These are phyloP conservation scores for Leishmania mexicana DNA, from an alignment of 208 protist genomes.

Conservation along the genomic window DNA sequence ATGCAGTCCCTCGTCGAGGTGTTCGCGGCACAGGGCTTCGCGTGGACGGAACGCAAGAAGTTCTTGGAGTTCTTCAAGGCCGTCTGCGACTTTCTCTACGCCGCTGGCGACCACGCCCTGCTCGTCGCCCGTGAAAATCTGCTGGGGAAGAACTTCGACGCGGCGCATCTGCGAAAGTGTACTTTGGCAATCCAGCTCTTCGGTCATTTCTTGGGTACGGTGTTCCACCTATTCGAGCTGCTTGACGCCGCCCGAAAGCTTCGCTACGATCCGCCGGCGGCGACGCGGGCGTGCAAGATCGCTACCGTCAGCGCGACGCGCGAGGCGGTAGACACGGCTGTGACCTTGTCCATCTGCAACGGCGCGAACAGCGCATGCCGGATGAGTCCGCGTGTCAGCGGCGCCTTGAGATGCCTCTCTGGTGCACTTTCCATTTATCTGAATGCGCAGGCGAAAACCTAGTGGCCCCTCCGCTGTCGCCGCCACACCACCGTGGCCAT, in stretches of 20 bases:
- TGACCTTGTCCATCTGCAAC: slow-evolving; percentile 26
- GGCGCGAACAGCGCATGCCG: slow-evolving; percentile 5
- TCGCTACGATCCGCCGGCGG: slow-evolving; percentile 46
- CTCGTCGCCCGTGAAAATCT: slow-evolving; percentile 36
- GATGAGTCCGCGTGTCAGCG: slow-evolving; percentile 16
- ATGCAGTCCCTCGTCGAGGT: slow-evolving; percentile 33
- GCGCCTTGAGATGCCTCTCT: slow-evolving; percentile 42
- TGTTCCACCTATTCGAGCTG: slow-evolving; percentile 48
- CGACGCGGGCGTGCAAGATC: slow-evolving; percentile 29
- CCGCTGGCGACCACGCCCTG: slow-evolving; percentile 46
- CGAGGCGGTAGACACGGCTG: slow-evolving; percentile 42
- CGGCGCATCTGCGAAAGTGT: background rate
- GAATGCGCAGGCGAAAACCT: slow-evolving; percentile 33
- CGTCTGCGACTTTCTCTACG: slow-evolving; percentile 42
- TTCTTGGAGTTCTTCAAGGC: slow-evolving; percentile 55
- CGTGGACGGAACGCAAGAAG: slow-evolving; percentile 47
- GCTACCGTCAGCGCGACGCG: slow-evolving; percentile 28
- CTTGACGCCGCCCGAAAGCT: slow-evolving; percentile 34
- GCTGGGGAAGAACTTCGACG: background rate
- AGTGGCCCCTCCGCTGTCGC: background rate
- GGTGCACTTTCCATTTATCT: slow-evolving; percentile 42
- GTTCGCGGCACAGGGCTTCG: slow-evolving; percentile 41
- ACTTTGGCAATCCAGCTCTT: slow-evolving; percentile 9
- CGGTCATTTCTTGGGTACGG: slow-evolving; percentile 42
- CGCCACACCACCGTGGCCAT: background rate